Evolutionary conservation across 2,329 filamentous ascomycete species (phyloP), one percentile per base, ranked within the genome.

Genomic region (Aspergillus versicolor): DNA sequence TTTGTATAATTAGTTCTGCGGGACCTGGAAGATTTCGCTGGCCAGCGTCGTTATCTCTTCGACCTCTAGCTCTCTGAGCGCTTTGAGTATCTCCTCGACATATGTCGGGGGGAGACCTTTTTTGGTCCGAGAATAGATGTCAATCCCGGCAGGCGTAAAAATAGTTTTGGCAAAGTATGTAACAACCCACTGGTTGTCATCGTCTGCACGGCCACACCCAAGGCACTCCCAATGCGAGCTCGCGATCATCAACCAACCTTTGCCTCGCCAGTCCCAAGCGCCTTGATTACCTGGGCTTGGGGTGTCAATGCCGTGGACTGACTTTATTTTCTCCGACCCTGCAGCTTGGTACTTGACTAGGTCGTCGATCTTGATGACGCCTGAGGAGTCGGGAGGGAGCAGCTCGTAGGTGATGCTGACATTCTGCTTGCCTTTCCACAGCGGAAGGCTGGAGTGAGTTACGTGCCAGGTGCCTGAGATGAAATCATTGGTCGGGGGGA

Each of bases 221-320:
- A 58, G 56, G 19, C 56, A 51, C 22, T 58, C 56, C 52, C 56
- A 58, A 47, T 47, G 51, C 11, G 51, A 54, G 46, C 47, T 58
- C n/a, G 50, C 56, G 21, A 54, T 50, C 45, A 54, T 54, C 27
- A 54, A 32, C 56, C 45, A 58, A n/a, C 56, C 45, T 40, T 46
- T 58, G 27, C 56, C 56, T 37, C 56, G 45, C 56, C 56, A 58
- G 19, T 58, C 52, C 56, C 52, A 58, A 15, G 56, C 47, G 9
- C 56, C 56, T 34, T 44, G 56, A 50, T 58, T 45, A 4, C 52
- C 27, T 9, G 51, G 56, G 5, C 45, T 42, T n/a, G 56, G 46
- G 12, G 47, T 58, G 27, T 52, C 52, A 5, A 58, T 42, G 13
- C 56, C 56, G 38, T 52, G 52, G 21, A 55, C 52, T 17, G 46